Conservation (phyloP, 345 rosid genomes). For the Leavenworthia alabamica region DNA sequence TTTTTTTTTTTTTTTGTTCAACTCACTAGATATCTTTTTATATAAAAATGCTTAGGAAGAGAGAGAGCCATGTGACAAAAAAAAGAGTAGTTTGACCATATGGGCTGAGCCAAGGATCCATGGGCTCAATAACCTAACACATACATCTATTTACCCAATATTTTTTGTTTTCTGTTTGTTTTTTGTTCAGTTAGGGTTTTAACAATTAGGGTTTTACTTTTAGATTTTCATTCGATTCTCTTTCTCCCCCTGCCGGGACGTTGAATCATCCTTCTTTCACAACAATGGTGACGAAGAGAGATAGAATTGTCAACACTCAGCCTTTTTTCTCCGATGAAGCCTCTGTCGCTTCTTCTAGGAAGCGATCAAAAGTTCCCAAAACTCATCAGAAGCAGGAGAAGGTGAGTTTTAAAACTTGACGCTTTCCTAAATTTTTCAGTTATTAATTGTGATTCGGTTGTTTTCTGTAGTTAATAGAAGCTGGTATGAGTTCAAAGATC, state of each 20-base stretch:
- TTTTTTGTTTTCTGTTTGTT: background rate
- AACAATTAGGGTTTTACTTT: background rate
- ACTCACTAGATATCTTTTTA: too few relatives aligned
- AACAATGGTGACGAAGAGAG: constrained; percentile 50
- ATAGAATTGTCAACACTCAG: constrained; percentile 53
- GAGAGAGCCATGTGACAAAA: too few relatives aligned
- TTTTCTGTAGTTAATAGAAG: constrained; percentile 44
- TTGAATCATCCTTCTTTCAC: background rate
- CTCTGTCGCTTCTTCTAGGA: constrained; percentile 47
- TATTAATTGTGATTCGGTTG: background rate
- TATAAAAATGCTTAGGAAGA: too few relatives aligned
- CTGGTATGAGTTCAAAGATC: constrained; percentile 73
- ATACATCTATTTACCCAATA: background rate
- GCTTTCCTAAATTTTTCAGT: background rate
- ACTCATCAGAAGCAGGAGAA: constrained; percentile 55
- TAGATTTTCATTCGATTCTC: background rate
- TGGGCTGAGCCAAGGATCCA: background rate
- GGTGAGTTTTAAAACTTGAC: constrained; percentile 28
- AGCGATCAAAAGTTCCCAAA: constrained; percentile 56
- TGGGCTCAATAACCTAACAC: background rate
- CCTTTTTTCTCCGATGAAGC: constrained; percentile 50
- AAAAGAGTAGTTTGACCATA: background rate
- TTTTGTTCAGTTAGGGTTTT: constrained; percentile 16
- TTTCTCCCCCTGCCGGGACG: constrained; percentile 6
- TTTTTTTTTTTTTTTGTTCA: too few relatives aligned